Conservation (phyloP, 495 filamentous ascomycete genomes). For the Neurospora intermedia region DNA sequence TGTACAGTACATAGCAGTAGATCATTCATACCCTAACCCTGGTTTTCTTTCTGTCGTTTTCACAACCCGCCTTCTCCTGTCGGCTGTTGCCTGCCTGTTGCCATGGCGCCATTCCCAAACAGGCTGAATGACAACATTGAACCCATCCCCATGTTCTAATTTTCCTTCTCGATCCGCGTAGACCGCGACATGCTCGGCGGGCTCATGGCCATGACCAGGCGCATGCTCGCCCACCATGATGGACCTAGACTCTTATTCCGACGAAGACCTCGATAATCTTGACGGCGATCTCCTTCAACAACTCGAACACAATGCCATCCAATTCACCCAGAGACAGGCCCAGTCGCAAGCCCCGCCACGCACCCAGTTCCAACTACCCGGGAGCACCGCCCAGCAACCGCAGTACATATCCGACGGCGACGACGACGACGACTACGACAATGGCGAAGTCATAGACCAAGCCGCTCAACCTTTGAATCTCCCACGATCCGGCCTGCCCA, state of each 20-base stretch:
- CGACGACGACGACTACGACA: constrained; percentile 21
- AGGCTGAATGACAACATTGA: neutral
- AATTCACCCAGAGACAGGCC: constrained; percentile 33
- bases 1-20: neutral
- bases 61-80: neutral
- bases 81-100: neutral
- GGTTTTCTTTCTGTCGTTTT: neutral
- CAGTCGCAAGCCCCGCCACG: constrained; percentile 14
- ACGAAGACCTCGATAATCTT: constrained; percentile 38
- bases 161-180: neutral
- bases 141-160: neutral
- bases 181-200: neutral
- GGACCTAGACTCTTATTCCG: constrained; percentile 38
- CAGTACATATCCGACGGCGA: constrained; percentile 17
- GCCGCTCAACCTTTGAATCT: constrained; percentile 3
- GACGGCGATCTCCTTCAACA: constrained; percentile 31
- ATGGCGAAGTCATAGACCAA: constrained; percentile 21
- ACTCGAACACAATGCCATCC: constrained; percentile 39
- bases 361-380: constrained; percentile 1
- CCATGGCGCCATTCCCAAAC: neutral
- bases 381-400: neutral
- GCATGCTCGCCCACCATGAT: neutral
- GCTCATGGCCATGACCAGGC: neutral
- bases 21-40: neutral
- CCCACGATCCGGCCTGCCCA: constrained; percentile 4